These are phyloP conservation scores for Teunomyces panamensis DNA, from an alignment of 805 yeast genomes.

Conservation along the genomic window DNA sequence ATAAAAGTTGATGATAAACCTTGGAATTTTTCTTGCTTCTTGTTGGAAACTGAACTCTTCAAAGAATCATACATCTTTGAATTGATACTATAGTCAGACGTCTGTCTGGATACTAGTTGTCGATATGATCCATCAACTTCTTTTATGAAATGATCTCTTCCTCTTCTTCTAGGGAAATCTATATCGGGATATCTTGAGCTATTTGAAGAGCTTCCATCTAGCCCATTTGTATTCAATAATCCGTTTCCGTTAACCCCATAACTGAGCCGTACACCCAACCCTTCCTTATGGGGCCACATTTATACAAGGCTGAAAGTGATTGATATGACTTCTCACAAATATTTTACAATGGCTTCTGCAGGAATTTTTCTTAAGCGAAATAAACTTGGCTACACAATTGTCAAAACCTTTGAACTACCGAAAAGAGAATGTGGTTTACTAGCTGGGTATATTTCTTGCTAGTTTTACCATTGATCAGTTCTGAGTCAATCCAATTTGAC, in stretches of 20 bases:
- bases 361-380: background rate
- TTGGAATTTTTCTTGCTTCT: background rate
- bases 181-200: conserved; percentile 1
- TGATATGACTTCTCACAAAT: background rate
- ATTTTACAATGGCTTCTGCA: background rate
- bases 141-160: background rate
- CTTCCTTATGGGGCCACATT: conserved; percentile 18
- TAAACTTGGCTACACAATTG: too few relatives aligned
- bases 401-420: too few relatives aligned
- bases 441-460: conserved; percentile 1
- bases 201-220: background rate
- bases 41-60: conserved; percentile 3
- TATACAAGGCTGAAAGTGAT: too few relatives aligned
- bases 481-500: conserved; percentile 21
- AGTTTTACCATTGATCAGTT: conserved; percentile 1
- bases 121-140: conserved; percentile 4
- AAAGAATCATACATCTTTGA: conserved; percentile 11
- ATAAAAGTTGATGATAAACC: conserved; percentile 13
- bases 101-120: background rate
- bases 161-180: background rate
- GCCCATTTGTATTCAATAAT: background rate
- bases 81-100: conserved; percentile 5
- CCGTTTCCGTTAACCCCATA: conserved; percentile 17
- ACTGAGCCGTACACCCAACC: conserved; percentile 14
- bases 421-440: background rate